phyloP scores from a whole-genome alignment of 2,329 filamentous ascomycete species.

The Bretziella fagacearum region DNA sequence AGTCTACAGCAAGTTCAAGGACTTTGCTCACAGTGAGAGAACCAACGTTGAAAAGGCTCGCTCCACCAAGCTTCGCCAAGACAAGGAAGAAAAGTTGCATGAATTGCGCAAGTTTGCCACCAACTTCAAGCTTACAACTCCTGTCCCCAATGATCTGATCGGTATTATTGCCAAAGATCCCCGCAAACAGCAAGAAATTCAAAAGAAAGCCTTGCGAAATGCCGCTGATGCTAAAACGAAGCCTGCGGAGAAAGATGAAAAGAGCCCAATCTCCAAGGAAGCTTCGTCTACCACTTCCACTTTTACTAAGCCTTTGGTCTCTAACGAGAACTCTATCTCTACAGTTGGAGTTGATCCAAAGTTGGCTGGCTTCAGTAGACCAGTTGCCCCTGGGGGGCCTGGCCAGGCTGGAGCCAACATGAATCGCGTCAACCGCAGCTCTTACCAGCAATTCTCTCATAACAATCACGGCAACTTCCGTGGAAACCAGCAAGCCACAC shows the following conservation, averaged over 20 bases:
- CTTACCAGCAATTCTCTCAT: background rate
- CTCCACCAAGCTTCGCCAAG: conserved; percentile 43
- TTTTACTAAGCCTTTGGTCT: conserved; percentile 22
- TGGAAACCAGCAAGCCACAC: background rate
- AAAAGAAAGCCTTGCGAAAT: conserved; percentile 48
- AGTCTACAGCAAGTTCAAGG: conserved; percentile 46
- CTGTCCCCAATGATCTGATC: conserved; percentile 79
- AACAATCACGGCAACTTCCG: conserved; percentile 3
- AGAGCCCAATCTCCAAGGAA: conserved; percentile 26
- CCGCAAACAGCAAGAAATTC: conserved; percentile 82
- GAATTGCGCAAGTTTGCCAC: conserved; percentile 90
- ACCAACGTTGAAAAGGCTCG: conserved; percentile 39
- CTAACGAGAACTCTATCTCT: background rate
- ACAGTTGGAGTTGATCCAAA: background rate
- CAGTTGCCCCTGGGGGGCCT: background rate
- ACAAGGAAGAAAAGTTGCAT: conserved; percentile 83
- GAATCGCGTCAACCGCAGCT: background rate
- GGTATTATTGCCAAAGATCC: conserved; percentile 94
- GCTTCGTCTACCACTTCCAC: conserved; percentile 11
- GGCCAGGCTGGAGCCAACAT: background rate
- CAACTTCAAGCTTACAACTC: conserved; percentile 86
- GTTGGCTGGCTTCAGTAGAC: background rate
- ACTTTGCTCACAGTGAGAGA: conserved; percentile 41
- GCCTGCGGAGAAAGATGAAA: conserved; percentile 23
- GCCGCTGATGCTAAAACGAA: conserved; percentile 23